Conservation (phyloP, 495 filamentous ascomycete genomes). For the Daldinia grandis region DNA sequence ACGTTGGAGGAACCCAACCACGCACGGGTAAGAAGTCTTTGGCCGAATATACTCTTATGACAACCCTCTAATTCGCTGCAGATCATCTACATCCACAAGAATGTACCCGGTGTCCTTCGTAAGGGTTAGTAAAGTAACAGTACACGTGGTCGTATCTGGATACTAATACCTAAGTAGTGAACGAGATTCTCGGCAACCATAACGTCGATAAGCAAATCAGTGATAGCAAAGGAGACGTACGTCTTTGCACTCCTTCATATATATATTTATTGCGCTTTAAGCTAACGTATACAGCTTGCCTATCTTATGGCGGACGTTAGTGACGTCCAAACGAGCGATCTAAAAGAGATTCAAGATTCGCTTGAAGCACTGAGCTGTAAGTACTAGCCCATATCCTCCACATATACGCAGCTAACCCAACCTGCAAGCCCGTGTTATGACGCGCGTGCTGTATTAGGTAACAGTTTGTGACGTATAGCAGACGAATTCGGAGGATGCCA, state of each 20-base stretch:
- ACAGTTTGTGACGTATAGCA: background rate
- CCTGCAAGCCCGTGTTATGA: constrained; percentile 77
- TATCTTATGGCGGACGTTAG: constrained; percentile 99
- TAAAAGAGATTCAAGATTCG: constrained; percentile 83
- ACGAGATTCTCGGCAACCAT: constrained; percentile 90
- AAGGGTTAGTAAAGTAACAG: constrained; percentile 62
- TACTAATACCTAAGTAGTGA: constrained; percentile 64
- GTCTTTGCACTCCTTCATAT: constrained; percentile 30
- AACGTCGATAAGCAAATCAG: constrained; percentile 99
- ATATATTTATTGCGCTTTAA: background rate
- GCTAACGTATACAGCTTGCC: constrained; percentile 66
- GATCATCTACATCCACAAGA: constrained; percentile 95
- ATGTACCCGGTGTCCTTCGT: constrained; percentile 91
- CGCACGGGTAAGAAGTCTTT: constrained; percentile 68
- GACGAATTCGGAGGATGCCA: background rate
- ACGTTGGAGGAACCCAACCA: constrained; percentile 88
- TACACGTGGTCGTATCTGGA: constrained; percentile 2
- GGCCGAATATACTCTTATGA: background rate
- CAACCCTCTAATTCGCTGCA: constrained; percentile 42
- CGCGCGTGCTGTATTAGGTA: constrained; percentile 84
- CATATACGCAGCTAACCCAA: constrained; percentile 22
- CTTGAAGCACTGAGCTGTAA: constrained; percentile 84
- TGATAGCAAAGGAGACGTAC: constrained; percentile 88
- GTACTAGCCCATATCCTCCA: constrained; percentile 44
- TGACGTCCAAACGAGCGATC: constrained; percentile 77